Evolutionary conservation across 1,139 yeast species (phyloP).

Genomic region (Ogataea hybrid): DNA sequence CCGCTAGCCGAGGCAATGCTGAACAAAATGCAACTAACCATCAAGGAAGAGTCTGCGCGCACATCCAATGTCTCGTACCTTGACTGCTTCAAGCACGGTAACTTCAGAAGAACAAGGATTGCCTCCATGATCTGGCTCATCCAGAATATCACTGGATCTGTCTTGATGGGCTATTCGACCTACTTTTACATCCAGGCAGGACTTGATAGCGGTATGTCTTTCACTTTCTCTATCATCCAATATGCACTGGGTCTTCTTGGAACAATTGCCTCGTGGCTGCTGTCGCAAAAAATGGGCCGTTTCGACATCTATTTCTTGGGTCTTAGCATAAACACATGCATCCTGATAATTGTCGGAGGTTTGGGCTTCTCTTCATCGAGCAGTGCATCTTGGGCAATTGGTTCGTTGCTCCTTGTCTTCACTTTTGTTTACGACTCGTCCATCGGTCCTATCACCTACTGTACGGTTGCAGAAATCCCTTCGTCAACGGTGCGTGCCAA

Average conservation of each 20-base stretch:
- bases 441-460: conserved; percentile 58
- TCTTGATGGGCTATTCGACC: conserved; percentile 54
- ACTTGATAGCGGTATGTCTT: conserved; percentile 39
- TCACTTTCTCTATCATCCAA: conserved; percentile 40
- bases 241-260: conserved; percentile 36
- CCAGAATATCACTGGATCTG: conserved; percentile 45
- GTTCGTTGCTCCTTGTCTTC: conserved; percentile 44
- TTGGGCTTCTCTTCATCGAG: conserved; percentile 28
- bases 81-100: conserved; percentile 50
- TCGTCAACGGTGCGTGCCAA: conserved; percentile 54
- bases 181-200: conserved; percentile 55
- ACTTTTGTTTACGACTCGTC: conserved; percentile 47
- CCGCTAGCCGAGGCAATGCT: conserved; percentile 10
- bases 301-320: conserved; percentile 47
- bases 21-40: conserved; percentile 6
- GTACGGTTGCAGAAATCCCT: conserved; percentile 56
- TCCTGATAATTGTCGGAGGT: conserved; percentile 45
- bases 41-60: conserved; percentile 36
- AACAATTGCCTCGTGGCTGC: conserved; percentile 50
- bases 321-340: conserved; percentile 35
- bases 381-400: conserved; percentile 31
- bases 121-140: conserved; percentile 46
- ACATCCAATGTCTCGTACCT: conserved; percentile 35
- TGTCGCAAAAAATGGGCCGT: conserved; percentile 47
- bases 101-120: conserved; percentile 55